A percentile compares a stretch with the other conserved stretches of the same genome.
Conservation (phyloP, 805 yeast species). For the Cyberlindnera maclurae region DNA sequence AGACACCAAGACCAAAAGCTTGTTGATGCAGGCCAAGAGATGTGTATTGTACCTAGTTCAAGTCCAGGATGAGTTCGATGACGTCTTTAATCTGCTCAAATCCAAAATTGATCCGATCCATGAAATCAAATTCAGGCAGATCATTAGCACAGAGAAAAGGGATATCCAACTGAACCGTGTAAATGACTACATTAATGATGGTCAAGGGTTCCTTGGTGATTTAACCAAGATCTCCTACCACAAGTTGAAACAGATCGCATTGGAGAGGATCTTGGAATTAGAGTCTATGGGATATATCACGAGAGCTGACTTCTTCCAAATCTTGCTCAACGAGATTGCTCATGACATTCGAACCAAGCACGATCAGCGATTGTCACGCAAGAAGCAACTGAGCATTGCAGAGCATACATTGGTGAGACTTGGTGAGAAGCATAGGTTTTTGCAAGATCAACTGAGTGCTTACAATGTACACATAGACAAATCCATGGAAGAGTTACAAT, state of each 20-base stretch:
- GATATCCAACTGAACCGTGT: constrained; percentile 30
- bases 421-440: constrained; percentile 36
- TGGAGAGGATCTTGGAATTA: constrained; percentile 69
- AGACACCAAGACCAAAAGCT: constrained; percentile 50
- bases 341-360: constrained; percentile 60
- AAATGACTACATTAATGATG: constrained; percentile 34
- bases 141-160: constrained; percentile 42
- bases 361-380: constrained; percentile 40
- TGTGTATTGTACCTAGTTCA: constrained; percentile 76
- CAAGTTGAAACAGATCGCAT: constrained; percentile 67
- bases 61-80: constrained; percentile 63
- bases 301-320: constrained; percentile 69
- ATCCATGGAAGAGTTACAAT: constrained; percentile 43
- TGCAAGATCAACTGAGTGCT: constrained; percentile 33
- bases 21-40: constrained; percentile 73
- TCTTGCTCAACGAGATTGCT: constrained; percentile 75
- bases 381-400: constrained; percentile 38
- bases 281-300: constrained; percentile 61
- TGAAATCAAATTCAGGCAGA: constrained; percentile 54
- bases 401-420: constrained; percentile 37
- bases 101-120: constrained; percentile 62
- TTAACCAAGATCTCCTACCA: constrained; percentile 49
- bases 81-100: constrained; percentile 60
- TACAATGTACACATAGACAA: constrained; percentile 43
- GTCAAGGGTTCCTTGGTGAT: constrained; percentile 43